Evolutionary conservation across 2,329 filamentous ascomycete species (phyloP), one percentile per base, ranked within the genome.

Genomic region (Cladophialophora yegresii): DNA sequence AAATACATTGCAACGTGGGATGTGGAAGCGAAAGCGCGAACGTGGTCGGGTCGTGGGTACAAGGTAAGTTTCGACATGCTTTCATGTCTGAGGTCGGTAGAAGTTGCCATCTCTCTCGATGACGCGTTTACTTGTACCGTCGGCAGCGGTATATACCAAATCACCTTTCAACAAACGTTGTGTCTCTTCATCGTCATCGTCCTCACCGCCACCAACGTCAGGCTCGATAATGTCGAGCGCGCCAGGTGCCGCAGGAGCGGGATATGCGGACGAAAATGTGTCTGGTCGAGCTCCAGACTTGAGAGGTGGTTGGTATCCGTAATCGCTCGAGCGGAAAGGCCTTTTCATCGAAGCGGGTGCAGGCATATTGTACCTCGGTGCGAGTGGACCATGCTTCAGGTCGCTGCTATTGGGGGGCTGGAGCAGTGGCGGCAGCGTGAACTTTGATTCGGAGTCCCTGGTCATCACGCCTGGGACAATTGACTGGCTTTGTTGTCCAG

Each of bases 241-340:
- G 20, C 53, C 43, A 20, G 36, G 57, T 22, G 63, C 28, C 6
- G 56, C 49, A 6, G 36, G n/a, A 9, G 36, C 40, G 16, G 43
- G 22, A 40, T 32, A 43, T 23, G 23, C 22, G 43, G 50, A 43
- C 16, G 36, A 20, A 5, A 36, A 49, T 3, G 28, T 10, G 36
- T 64, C 61, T 40, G 66, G 67, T 51, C 67, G 65, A 8, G 63
- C 58, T 53, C 67, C 67, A n/a, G 43, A 54, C 36, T 69, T 69
- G 50, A 69, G 28, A 10, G 67, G n/a, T 3, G 40, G 12, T 26
- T 58, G 49, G 13, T 55, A 26, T 10, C 26, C 47, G 30, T 58
- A 64, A n/a, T 26, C 28, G 13, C 30, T 51, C 6, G 62, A 53
- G 36, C 67, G 67, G 47, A 57, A 63, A 4, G 60, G 43, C 43